These are phyloP conservation scores for Claviceps cyperi DNA, from an alignment of 2,329 filamentous ascomycete genomes.

Conservation along the genomic window DNA sequence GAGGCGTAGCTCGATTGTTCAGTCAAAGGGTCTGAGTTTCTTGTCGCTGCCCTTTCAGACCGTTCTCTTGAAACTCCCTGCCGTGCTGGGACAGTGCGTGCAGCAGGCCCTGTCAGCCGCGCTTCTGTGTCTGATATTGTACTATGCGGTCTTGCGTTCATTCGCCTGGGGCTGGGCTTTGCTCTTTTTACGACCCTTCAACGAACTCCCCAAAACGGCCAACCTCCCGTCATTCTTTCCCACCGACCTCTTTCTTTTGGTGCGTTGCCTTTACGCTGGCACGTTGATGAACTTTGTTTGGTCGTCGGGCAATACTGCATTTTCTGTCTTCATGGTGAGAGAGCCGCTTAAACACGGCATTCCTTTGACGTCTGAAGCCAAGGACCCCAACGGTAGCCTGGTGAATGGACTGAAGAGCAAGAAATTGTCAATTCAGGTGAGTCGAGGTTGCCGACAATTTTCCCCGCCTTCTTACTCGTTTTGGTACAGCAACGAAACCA, in stretches of 20 bases:
- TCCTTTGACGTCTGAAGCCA: constrained; percentile 71
- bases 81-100: constrained; percentile 22
- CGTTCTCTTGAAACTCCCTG: constrained; percentile 25
- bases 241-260: constrained; percentile 39
- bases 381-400: constrained; percentile 82
- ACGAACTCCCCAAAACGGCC: constrained; percentile 59
- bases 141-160: constrained; percentile 46
- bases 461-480: neutral
- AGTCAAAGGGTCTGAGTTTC: constrained; percentile 12
- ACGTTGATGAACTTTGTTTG: constrained; percentile 57
- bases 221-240: constrained; percentile 45
- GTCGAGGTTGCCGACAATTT: constrained; percentile 9
- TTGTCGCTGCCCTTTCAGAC: constrained; percentile 19
- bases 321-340: constrained; percentile 66
- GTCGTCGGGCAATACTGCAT: constrained; percentile 62
- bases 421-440: constrained; percentile 59
- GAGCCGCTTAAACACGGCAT: constrained; percentile 73
- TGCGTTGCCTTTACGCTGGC: constrained; percentile 46
- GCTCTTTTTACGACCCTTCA: constrained; percentile 55
- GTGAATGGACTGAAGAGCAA: constrained; percentile 72
- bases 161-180: constrained; percentile 57
- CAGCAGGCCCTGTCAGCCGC: constrained; percentile 27
- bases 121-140: constrained; percentile 38
- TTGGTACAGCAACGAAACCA: neutral
- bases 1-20: constrained; percentile 9